These are phyloP conservation scores for Penium margaritaceum DNA, from an alignment of 139 green algal genomes.

Conservation along the genomic window DNA sequence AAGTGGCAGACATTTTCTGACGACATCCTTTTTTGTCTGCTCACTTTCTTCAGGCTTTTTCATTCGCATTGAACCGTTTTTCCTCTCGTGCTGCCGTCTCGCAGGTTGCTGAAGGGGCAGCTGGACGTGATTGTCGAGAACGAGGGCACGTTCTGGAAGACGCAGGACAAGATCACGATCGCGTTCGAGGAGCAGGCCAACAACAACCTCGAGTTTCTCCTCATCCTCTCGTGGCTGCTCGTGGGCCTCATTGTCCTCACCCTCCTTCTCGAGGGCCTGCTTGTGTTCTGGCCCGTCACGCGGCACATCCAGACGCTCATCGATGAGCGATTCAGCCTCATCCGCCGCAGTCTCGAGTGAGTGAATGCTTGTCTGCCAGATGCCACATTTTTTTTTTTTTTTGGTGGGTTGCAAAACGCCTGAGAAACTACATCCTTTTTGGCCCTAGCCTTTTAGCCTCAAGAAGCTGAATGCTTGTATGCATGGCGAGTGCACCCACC, in stretches of 20 bases:
- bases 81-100: no score
- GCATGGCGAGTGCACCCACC: no score
- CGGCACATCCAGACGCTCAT: constrained; percentile 34
- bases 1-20: no score
- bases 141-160: constrained; percentile 23
- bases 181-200: constrained; percentile 3
- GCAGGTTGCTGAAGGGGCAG: constrained; percentile 12
- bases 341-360: constrained; percentile 33
- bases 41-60: no score
- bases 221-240: constrained; percentile 40
- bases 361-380: no score
- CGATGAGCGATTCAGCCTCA: constrained; percentile 22
- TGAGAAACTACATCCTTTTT: no score
- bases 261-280: constrained; percentile 27
- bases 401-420: no score
- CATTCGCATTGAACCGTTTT: no score
- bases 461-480: no score
- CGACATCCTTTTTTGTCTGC: no score
- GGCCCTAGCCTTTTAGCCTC: no score
- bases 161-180: constrained; percentile 4
- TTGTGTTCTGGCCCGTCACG: constrained; percentile 28
- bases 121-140: constrained; percentile 23
- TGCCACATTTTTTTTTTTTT: no score
- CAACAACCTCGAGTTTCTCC: constrained; percentile 11
- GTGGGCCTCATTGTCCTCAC: constrained; percentile 25